phyloP scores from a whole-genome alignment of 1,284 basidiomycete genomes.

The Sphagnurus paluster region DNA sequence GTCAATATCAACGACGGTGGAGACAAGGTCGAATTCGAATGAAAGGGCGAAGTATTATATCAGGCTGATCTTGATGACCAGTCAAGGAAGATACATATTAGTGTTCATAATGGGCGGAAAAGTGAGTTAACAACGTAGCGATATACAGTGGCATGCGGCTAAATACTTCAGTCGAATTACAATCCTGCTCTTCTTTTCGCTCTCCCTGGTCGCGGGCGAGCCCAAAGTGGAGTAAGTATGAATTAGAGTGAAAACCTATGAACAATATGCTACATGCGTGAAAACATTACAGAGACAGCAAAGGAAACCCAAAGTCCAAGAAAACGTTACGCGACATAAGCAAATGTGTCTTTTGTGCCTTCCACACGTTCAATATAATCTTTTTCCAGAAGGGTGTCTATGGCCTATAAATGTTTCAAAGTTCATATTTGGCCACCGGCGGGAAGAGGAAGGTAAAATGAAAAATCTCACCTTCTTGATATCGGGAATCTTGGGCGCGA shows the following conservation, averaged over 20 bases:
- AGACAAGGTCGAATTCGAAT: too few species aligned
- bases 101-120: too few species aligned
- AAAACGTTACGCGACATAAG: conserved; percentile 47
- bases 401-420: conserved; percentile 65
- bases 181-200: too few species aligned
- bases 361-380: conserved; percentile 91
- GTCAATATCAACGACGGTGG: too few species aligned
- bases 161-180: too few species aligned
- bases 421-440: background rate
- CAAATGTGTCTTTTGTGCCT: conserved; percentile 68
- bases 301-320: background rate
- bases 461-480: conserved; percentile 74
- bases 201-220: too few species aligned
- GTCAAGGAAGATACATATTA: too few species aligned
- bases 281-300: conserved; percentile 10
- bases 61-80: too few species aligned
- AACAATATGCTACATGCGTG: conserved; percentile 19
- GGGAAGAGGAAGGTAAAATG: background rate
- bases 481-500: conserved; percentile 81
- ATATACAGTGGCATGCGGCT: too few species aligned
- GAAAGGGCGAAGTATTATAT: too few species aligned
- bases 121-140: too few species aligned
- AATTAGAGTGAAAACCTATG: background rate
- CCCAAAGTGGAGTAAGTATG: too few species aligned
- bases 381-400: conserved; percentile 89